These are phyloP conservation scores for Meyerozyma elateridarum DNA, from an alignment of 1,139 yeast genomes.

Conservation along the genomic window DNA sequence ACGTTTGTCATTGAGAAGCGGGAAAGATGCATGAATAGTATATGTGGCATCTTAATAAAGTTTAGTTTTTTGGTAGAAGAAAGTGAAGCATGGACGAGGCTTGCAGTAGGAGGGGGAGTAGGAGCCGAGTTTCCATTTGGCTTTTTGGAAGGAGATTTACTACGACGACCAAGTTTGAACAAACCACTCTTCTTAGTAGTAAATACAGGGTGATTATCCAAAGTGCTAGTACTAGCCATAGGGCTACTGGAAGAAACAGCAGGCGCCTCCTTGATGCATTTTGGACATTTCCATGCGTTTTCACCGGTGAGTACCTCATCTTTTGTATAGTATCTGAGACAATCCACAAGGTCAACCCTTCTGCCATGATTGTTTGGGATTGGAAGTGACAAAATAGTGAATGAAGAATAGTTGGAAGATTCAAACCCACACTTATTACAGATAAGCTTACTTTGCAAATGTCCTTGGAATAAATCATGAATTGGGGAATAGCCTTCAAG, in stretches of 20 bases:
- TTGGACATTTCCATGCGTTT: constrained; percentile 77
- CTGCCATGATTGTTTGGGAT: constrained; percentile 42
- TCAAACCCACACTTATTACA: constrained; percentile 63
- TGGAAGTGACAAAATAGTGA: constrained; percentile 61
- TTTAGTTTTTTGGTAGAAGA: constrained; percentile 50
- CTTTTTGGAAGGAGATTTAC: constrained; percentile 31
- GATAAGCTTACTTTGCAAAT: constrained; percentile 56
- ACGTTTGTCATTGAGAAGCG: constrained; percentile 52
- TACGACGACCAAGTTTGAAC: constrained; percentile 21
- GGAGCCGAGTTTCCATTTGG: constrained; percentile 11
- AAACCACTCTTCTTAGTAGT: constrained; percentile 13
- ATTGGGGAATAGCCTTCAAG: constrained; percentile 65
- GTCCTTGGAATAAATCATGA: constrained; percentile 61
- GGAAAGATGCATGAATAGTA: constrained; percentile 61
- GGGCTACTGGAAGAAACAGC: constrained; percentile 10
- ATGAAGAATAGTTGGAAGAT: constrained; percentile 56
- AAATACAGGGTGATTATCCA: constrained; percentile 39
- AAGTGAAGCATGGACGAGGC: constrained; percentile 9
- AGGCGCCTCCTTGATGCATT: constrained; percentile 38
- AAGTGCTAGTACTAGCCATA: constrained; percentile 24
- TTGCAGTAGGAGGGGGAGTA: constrained; percentile 9
- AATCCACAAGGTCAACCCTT: constrained; percentile 48
- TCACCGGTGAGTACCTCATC: constrained; percentile 69
- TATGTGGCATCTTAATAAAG: constrained; percentile 61
- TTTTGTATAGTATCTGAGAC: constrained; percentile 60